A percentile compares a stretch with the other conserved stretches of the same genome.
Evolutionary conservation across 331 rosid species (phyloP).

Genomic region (Ulmus americana): DNA sequence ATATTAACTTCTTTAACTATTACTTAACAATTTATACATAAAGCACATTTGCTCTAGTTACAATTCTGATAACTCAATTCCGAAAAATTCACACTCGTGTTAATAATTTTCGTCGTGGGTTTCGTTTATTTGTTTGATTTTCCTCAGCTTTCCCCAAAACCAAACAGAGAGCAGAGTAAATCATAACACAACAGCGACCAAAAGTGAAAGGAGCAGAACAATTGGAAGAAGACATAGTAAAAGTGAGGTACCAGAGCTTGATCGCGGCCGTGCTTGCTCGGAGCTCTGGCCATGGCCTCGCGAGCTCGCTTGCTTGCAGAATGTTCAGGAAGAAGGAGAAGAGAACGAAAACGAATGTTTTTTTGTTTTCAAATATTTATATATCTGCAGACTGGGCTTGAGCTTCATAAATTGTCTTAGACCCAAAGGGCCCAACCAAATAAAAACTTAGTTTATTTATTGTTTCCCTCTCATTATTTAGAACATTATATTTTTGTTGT

Average conservation of each 20-base stretch:
- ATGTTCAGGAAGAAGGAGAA: slow-evolving; percentile 3
- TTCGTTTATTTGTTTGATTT: neutral
- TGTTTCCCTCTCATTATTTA: too few relatives aligned
- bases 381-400: neutral
- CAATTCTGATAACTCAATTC: neutral
- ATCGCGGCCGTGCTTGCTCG: slow-evolving; percentile 50
- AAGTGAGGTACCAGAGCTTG: slow-evolving; percentile 34
- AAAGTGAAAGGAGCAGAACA: neutral
- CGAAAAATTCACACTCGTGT: neutral
- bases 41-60: neutral
- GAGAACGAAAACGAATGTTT: neutral
- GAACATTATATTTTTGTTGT: too few relatives aligned
- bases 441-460: too few relatives aligned
- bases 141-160: too few relatives aligned
- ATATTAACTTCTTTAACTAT: neutral
- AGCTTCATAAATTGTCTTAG: neutral
- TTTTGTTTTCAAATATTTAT: too few relatives aligned
- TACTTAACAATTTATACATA: neutral
- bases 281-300: slow-evolving; percentile 36
- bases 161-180: too few relatives aligned
- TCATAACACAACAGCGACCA: neutral
- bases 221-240: neutral
- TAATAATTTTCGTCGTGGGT: neutral
- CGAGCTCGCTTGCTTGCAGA: neutral
- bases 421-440: too few relatives aligned